These are phyloP conservation scores for Geotrichum histeridarum DNA, from an alignment of 1,139 yeast genomes.

Conservation along the genomic window DNA sequence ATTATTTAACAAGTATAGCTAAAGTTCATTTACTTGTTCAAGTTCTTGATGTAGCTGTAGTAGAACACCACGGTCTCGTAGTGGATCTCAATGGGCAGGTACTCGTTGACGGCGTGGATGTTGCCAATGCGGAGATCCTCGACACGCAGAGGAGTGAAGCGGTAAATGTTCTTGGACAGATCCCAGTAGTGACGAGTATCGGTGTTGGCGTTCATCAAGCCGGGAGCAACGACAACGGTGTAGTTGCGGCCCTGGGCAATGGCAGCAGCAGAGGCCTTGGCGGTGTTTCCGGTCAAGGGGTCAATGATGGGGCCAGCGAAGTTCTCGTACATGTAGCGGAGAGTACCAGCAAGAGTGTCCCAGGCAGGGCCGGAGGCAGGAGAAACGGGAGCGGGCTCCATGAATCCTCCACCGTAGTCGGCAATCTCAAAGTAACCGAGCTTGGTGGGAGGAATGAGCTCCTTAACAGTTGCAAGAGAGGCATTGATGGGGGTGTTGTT, in stretches of 20 bases:
- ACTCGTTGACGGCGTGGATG: slow-evolving; percentile 59
- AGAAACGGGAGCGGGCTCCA: slow-evolving; percentile 58
- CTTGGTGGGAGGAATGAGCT: slow-evolving; percentile 11
- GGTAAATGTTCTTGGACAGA: slow-evolving; percentile 64
- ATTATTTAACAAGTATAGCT: neutral
- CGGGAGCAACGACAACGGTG: slow-evolving; percentile 52
- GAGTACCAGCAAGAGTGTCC: slow-evolving; percentile 52
- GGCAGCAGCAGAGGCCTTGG: neutral
- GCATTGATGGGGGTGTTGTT: neutral
- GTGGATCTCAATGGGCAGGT: slow-evolving; percentile 48
- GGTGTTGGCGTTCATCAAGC: slow-evolving; percentile 73
- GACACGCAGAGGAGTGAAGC: slow-evolving; percentile 47
- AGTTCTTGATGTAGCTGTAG: slow-evolving; percentile 44
- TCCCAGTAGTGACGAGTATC: slow-evolving; percentile 78
- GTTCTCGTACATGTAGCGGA: slow-evolving; percentile 27
- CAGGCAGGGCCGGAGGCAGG: slow-evolving; percentile 48
- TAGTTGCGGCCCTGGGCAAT: slow-evolving; percentile 2
- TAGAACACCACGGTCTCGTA: slow-evolving; percentile 55
- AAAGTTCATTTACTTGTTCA: slow-evolving; percentile 2
- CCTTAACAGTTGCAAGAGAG: slow-evolving; percentile 13
- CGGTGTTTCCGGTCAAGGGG: slow-evolving; percentile 27
- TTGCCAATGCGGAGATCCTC: slow-evolving; percentile 20
- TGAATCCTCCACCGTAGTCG: slow-evolving; percentile 26
- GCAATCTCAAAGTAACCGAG: slow-evolving; percentile 34
- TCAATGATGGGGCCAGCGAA: slow-evolving; percentile 22